Conservation (phyloP, 148 eudicot species). For the Rhododendron henanense region DNA sequence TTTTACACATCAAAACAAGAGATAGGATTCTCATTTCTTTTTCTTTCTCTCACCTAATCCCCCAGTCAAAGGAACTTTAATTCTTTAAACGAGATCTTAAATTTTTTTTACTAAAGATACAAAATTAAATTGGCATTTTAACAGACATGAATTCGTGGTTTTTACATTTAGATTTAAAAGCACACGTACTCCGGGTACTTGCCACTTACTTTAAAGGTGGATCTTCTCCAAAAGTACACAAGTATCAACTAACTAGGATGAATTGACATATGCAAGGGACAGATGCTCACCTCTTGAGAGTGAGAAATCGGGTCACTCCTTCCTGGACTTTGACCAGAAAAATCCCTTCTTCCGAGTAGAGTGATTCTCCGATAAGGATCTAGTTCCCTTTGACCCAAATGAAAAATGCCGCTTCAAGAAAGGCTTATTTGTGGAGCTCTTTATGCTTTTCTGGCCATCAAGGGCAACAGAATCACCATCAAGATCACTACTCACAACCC, state of each 20-base stretch:
- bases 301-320: constrained; percentile 30
- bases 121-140: not conserved
- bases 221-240: not conserved
- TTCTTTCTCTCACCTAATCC: not conserved
- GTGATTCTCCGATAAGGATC: constrained; percentile 34
- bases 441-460: constrained; percentile 41
- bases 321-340: constrained; percentile 76
- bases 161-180: not conserved
- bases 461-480: constrained; percentile 27
- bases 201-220: not conserved
- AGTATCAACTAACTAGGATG: not conserved
- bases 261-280: not conserved
- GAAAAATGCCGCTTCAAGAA: constrained; percentile 74
- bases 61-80: not conserved
- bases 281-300: not conserved
- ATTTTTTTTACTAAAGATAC: not conserved
- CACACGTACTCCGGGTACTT: not conserved
- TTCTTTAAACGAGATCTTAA: not conserved
- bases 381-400: constrained; percentile 53
- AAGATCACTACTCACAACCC: constrained; percentile 37
- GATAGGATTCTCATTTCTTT: not conserved
- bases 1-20: not conserved
- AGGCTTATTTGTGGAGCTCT: constrained; percentile 51
- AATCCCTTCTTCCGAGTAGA: constrained; percentile 44
- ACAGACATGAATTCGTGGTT: not conserved